Evolutionary conservation across 1,139 yeast species (phyloP).

Genomic region (Sugiyamaella castrensis): DNA sequence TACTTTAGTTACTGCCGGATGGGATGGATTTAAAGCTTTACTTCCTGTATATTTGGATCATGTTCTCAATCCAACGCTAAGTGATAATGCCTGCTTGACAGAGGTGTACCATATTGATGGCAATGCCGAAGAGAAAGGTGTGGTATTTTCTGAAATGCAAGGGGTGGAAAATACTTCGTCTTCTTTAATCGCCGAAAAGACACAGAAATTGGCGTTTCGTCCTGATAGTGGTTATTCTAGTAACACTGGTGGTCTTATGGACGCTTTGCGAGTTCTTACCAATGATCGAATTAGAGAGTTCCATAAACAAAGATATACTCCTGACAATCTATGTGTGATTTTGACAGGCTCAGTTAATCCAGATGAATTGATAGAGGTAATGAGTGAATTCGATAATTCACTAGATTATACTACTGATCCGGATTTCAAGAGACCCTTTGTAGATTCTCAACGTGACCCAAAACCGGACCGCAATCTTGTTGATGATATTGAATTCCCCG

Average conservation of each 20-base stretch:
- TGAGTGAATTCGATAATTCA: constrained; percentile 61
- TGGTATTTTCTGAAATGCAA: constrained; percentile 97
- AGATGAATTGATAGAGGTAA: constrained; percentile 56
- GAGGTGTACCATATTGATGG: constrained; percentile 97
- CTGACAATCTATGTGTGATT: constrained; percentile 80
- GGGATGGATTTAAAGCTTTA: constrained; percentile 86
- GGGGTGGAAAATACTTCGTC: constrained; percentile 82
- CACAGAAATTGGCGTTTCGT: constrained; percentile 60
- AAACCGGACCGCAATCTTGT: constrained; percentile 41
- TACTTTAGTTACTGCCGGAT: constrained; percentile 88
- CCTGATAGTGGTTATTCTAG: constrained; percentile 75
- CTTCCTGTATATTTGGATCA: constrained; percentile 92
- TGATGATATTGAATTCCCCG: constrained; percentile 74
- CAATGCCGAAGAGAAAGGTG: constrained; percentile 89
- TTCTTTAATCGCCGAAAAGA: constrained; percentile 60
- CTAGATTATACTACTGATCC: constrained; percentile 45
- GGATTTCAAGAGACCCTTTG: constrained; percentile 63
- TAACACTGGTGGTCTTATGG: constrained; percentile 91
- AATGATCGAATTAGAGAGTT: constrained; percentile 73
- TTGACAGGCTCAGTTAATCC: constrained; percentile 84
- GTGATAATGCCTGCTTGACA: constrained; percentile 87
- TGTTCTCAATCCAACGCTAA: constrained; percentile 74
- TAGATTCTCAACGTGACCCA: constrained; percentile 59
- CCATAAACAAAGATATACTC: constrained; percentile 69
- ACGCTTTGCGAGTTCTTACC: constrained; percentile 68